phyloP scores from a whole-genome alignment of 805 yeast species.

The Saccharomycopsis malanga region DNA sequence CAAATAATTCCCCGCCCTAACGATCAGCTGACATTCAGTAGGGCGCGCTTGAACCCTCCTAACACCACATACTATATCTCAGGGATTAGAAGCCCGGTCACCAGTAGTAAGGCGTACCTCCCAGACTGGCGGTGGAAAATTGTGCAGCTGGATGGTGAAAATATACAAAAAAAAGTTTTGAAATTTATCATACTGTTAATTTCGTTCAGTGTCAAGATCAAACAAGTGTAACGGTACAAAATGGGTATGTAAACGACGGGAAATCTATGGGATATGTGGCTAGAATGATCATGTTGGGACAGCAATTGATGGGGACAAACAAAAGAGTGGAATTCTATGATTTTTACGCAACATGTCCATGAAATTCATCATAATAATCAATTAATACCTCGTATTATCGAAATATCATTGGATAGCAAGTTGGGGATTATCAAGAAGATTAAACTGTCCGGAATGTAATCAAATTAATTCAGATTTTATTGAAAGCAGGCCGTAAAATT shows the following conservation, averaged over 20 bases:
- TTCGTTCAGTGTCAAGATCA: not conserved
- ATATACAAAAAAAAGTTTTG: not conserved
- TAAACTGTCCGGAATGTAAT: no score
- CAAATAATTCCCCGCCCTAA: no score
- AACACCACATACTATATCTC: no score
- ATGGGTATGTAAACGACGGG: constrained; percentile 26
- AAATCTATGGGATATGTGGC: no score
- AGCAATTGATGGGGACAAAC: not conserved
- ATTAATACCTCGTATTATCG: not conserved
- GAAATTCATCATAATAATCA: not conserved
- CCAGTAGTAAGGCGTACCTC: no score
- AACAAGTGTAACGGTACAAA: constrained; percentile 19
- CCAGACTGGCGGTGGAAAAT: not conserved
- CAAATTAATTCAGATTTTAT: no score
- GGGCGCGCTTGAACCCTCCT: no score
- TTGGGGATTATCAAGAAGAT: not conserved
- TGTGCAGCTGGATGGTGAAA: not conserved
- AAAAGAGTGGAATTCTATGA: not conserved
- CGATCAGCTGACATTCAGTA: no score
- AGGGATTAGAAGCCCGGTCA: no score
- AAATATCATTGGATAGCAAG: not conserved
- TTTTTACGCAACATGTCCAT: not conserved
- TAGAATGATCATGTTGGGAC: not conserved
- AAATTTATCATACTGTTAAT: not conserved
- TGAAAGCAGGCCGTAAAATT: no score